Conservation (phyloP, 2,329 filamentous ascomycete species). For the Magnaporthiopsis rhizophila region DNA sequence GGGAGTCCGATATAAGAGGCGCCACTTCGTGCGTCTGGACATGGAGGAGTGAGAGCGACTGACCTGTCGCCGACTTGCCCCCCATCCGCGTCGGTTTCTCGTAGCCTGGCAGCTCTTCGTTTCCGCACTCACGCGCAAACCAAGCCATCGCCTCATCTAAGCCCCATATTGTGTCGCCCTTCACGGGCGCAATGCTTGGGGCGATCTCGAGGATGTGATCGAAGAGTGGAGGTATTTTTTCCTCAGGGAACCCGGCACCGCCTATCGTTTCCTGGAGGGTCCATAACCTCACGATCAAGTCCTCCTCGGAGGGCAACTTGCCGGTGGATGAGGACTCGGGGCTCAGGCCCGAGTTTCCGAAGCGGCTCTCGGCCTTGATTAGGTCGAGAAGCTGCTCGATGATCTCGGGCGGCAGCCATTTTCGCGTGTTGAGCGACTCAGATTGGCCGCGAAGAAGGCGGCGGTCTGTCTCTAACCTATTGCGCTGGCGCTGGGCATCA, state of each 20-base stretch:
- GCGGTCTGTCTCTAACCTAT: constrained; percentile 75
- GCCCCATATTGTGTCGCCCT: constrained; percentile 66
- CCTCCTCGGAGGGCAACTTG: constrained; percentile 63
- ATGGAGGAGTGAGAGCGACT: neutral
- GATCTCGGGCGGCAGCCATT: constrained; percentile 75
- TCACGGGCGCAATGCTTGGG: constrained; percentile 48
- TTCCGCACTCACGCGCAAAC: constrained; percentile 69
- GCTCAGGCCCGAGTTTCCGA: constrained; percentile 40
- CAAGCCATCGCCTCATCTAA: constrained; percentile 83
- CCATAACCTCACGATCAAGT: constrained; percentile 75
- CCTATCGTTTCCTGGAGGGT: constrained; percentile 67
- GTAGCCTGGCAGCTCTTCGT: constrained; percentile 65
- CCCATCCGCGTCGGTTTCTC: constrained; percentile 37
- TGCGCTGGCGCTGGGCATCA: constrained; percentile 69
- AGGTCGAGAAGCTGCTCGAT: constrained; percentile 70
- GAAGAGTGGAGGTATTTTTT: constrained; percentile 56
- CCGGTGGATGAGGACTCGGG: constrained; percentile 35
- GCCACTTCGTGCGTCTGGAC: neutral
- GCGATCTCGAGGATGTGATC: constrained; percentile 60
- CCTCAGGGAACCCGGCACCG: constrained; percentile 58
- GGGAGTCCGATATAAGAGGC: neutral
- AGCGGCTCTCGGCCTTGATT: constrained; percentile 57
- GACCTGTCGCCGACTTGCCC: constrained; percentile 27
- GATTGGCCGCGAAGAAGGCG: constrained; percentile 74
- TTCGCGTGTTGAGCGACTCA: constrained; percentile 59